Conservation (phyloP, 2,329 filamentous ascomycete species). For the Helotiales sp. region DNA sequence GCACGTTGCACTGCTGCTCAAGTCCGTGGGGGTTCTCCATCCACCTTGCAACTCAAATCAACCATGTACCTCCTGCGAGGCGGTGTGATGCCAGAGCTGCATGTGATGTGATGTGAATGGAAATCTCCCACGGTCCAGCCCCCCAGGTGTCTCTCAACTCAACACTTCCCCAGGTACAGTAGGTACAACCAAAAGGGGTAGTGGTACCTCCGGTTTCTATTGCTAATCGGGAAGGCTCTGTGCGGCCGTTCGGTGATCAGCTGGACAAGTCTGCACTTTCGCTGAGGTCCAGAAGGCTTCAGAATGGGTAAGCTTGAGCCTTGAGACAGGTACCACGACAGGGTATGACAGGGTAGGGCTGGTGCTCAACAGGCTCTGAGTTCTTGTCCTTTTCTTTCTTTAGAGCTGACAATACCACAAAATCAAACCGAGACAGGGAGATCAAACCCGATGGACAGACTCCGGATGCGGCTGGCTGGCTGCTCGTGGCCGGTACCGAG, state of each 20-base stretch:
- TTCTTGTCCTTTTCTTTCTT: not conserved
- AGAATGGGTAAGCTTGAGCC: not conserved
- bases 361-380: not conserved
- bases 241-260: constrained; percentile 7
- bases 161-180: constrained; percentile 2
- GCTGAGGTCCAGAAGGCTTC: not conserved
- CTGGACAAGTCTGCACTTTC: constrained; percentile 14
- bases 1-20: not conserved
- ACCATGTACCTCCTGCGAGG: constrained; percentile 20
- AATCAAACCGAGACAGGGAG: too few relatives aligned
- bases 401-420: constrained; percentile 8
- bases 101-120: constrained; percentile 12
- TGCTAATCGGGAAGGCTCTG: constrained; percentile 13
- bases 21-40: constrained; percentile 19
- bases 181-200: constrained; percentile 6
- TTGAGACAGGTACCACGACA: constrained; percentile 12
- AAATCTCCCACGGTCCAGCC: constrained; percentile 2
- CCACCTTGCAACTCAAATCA: not conserved
- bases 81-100: constrained; percentile 24
- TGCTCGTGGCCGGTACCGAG: not conserved
- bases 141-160: not conserved
- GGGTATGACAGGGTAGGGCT: constrained; percentile 10
- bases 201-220: constrained; percentile 8
- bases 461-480: constrained; percentile 1
- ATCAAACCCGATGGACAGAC: constrained; percentile 9